phyloP scores from a whole-genome alignment of 2,329 filamentous ascomycete genomes.

The Thielaviopsis populi region DNA sequence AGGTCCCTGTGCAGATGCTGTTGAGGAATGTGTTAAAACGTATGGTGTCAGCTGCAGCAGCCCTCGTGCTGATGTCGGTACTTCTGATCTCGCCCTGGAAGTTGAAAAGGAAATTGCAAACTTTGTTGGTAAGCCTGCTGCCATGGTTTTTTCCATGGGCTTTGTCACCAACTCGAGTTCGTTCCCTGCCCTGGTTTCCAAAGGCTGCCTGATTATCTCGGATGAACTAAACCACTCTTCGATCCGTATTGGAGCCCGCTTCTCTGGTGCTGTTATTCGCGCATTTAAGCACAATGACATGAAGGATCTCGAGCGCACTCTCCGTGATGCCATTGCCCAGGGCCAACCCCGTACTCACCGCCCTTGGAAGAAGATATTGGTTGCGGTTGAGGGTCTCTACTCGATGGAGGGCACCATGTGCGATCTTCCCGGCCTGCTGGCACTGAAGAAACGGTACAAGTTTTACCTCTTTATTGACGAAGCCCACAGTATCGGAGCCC shows the following conservation, averaged over 20 bases:
- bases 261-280: slow-evolving; percentile 86
- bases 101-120: slow-evolving; percentile 78
- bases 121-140: slow-evolving; percentile 85
- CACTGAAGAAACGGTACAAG: slow-evolving; percentile 89
- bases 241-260: slow-evolving; percentile 84
- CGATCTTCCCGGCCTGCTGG: slow-evolving; percentile 79
- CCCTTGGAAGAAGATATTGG: slow-evolving; percentile 97
- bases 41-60: slow-evolving; percentile 76
- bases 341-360: slow-evolving; percentile 96
- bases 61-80: slow-evolving; percentile 69
- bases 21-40: slow-evolving; percentile 70
- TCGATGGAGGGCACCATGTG: slow-evolving; percentile 99
- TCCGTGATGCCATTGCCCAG: slow-evolving; percentile 87
- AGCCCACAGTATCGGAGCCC: slow-evolving; percentile 86
- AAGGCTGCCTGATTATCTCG: slow-evolving; percentile 86
- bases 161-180: slow-evolving; percentile 90
- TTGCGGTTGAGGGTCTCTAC: slow-evolving; percentile 92
- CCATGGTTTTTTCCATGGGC: slow-evolving; percentile 98
- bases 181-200: slow-evolving; percentile 82
- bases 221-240: slow-evolving; percentile 97
- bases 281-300: slow-evolving; percentile 99
- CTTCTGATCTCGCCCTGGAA: slow-evolving; percentile 72
- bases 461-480: slow-evolving; percentile 93
- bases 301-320: slow-evolving; percentile 64
- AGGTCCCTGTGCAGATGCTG: slow-evolving; percentile 84